A percentile compares a stretch with the other conserved stretches of the same genome.
Evolutionary conservation across 1,284 basidiomycete genomes (phyloP).

Genomic region (Rhodotorula sp.): DNA sequence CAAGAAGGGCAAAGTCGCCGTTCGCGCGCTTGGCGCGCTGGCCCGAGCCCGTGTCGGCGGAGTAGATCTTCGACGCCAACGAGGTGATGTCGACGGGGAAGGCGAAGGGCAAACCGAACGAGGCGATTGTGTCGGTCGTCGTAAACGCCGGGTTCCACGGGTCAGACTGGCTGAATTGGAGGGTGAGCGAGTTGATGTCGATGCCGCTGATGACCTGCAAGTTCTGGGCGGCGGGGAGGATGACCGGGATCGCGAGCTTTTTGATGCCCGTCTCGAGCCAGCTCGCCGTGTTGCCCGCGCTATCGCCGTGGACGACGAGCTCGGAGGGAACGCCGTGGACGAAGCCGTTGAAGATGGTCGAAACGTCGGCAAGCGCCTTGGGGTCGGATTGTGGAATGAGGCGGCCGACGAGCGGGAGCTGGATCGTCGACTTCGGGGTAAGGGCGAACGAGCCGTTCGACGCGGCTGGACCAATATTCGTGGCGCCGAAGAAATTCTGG

Average conservation of each 20-base stretch:
- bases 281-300: slow-evolving; percentile 61
- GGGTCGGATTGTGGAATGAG: slow-evolving; percentile 61
- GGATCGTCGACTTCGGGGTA: slow-evolving; percentile 58
- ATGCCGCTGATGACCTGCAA: slow-evolving; percentile 68
- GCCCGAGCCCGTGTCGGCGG: slow-evolving; percentile 1
- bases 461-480: slow-evolving; percentile 62
- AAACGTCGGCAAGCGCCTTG: slow-evolving; percentile 61
- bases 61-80: slow-evolving; percentile 54
- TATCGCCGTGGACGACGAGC: slow-evolving; percentile 62
- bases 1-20: slow-evolving; percentile 61
- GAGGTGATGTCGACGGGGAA: slow-evolving; percentile 55
- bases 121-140: slow-evolving; percentile 61
- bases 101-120: slow-evolving; percentile 66
- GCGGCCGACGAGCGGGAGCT: slow-evolving; percentile 62
- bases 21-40: slow-evolving; percentile 44
- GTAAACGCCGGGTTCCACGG: slow-evolving; percentile 62
- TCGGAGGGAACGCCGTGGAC: slow-evolving; percentile 65
- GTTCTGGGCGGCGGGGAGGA: slow-evolving; percentile 64
- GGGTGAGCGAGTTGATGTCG: slow-evolving; percentile 61
- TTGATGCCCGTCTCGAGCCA: slow-evolving; percentile 77
- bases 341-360: slow-evolving; percentile 69
- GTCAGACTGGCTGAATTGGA: slow-evolving; percentile 60
- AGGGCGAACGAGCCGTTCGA: slow-evolving; percentile 58
- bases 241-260: slow-evolving; percentile 60
- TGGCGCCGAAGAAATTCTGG: slow-evolving; percentile 58